Evolutionary conservation across 768 basidiomycete genomes (phyloP), one percentile per base, ranked within the genome.

Genomic region (Hericium coralloides): DNA sequence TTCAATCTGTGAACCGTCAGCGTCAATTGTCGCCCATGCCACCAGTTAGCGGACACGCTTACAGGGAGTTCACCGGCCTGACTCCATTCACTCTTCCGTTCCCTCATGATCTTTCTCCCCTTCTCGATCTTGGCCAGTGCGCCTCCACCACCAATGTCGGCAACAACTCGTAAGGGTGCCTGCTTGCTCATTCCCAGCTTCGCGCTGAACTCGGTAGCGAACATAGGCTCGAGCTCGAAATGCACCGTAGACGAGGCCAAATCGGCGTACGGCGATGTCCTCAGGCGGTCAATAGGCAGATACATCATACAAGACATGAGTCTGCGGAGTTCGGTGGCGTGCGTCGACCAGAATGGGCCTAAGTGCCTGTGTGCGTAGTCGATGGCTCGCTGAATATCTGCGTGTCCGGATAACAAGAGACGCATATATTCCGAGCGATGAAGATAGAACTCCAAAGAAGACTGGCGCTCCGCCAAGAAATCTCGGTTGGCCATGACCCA

Each of bases 51-150:
- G 23, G 23, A 37, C 20, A 37, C 38, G 36, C 72, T 73, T 56
- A 98, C 95, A 7, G 95, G 95, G 50, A 98, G 72, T 67, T 98
- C 95, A 56, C 90, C 85, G 20, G 82, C 80, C 62, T 88, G 88
- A 68, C 83, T 87, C 89, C 95, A 97, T 72, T 93, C 92, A 63
- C 89, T 92, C 76, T 92, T 89, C 63, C 87, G 79, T 66, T 95
- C 92, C 61, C 91, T 83, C 87, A 98, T 90, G 25, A 98, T 90
- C 60, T 86, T 88, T 59, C 91, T 79, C 6, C 92, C 95, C 69
- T 98, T 98, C 73, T 95, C 92, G 47, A 98, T 95, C 65, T 88
- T 83, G 6, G 89, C 86, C 56, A 98, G 70, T 0, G 95, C 94
- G 2, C 95, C 93, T 4, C 91, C 89, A 0, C 89, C 92, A 1